Base-by-base conservation (phyloP, 2,329 filamentous ascomycete species). In the Chalara sp. region DNA sequence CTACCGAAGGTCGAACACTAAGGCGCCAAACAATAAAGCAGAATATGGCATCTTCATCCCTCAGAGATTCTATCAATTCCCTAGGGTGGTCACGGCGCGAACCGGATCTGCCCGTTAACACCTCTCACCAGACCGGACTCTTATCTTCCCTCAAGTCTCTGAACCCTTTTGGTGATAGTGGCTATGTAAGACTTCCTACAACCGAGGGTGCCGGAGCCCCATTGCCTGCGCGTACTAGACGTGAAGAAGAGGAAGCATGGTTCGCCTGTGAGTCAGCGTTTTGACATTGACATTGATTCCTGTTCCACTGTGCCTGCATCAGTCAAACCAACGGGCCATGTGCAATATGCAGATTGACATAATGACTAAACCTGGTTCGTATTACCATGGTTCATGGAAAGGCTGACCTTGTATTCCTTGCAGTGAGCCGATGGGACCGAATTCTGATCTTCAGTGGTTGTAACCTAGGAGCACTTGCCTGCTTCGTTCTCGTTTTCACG, bases 361-460 rank as follows among this genome's bases (percentile, higher is more conserved):
- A 48, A 48, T 48, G 47, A 54, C 58, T 55, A 54, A 50, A 47
- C 53, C 49, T 53, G 45, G 32, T 57, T 58, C 53, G 50, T 56
- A 53, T 59, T 52, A 49, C 53, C 52, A 40, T 55, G 40, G 52
- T 51, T 47, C 41, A 53, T 49, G 49, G 32, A 53, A 51, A 62
- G 55, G 58, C 61, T 63, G 56, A 67, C 67, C 62, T 63, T 65
- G 57, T 58, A 53, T 55, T 53, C 58, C 10, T 63, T 63, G 65
- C 71, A 97, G 93, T 99, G 75, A 96, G 89, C 73, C 83, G 92
- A 73, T 97, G 92, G 93, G 93, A 99, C 72, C 87, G 92, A 52
- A 74, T 97, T 66, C 78, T 99, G 68, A 81, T 97, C 63, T 99
- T 99, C 71, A 85, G 81, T 58, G 89, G 85, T 65, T 95, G 92